Evolutionary conservation across 208 protist species (phyloP).

Genomic region (Leishmania amazonensis): DNA sequence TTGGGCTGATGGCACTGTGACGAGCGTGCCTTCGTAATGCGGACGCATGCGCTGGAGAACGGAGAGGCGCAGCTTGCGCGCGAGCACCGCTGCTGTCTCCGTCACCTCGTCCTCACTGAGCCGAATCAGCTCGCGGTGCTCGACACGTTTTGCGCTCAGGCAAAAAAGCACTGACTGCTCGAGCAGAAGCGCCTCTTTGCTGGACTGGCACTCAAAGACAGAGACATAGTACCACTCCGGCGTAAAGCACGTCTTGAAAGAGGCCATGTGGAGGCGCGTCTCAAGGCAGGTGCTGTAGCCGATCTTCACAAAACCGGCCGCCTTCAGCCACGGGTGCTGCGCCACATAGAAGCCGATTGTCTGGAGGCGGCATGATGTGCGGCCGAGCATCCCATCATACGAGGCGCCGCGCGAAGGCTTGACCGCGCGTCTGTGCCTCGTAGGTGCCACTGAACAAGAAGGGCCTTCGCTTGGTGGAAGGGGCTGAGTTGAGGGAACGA

Average conservation of each 20-base stretch:
- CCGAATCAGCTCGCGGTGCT: conserved; percentile 62
- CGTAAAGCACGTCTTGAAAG: conserved; percentile 81
- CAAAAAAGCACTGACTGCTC: conserved; percentile 77
- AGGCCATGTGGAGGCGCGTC: conserved; percentile 65
- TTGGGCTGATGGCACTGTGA: background rate
- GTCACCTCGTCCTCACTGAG: conserved; percentile 40
- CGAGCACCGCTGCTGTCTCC: conserved; percentile 35
- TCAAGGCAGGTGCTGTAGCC: conserved; percentile 63
- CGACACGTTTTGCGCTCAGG: conserved; percentile 49
- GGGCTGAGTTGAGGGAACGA: background rate
- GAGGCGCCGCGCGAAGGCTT: background rate
- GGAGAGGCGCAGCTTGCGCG: conserved; percentile 40
- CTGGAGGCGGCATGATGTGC: conserved; percentile 8
- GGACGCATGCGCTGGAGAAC: conserved; percentile 22
- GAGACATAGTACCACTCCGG: conserved; percentile 69
- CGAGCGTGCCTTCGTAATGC: conserved; percentile 4
- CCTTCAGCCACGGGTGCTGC: conserved; percentile 65
- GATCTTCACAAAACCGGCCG: conserved; percentile 67
- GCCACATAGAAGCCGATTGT: conserved; percentile 74
- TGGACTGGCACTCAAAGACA: conserved; percentile 56
- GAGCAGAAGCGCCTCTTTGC: conserved; percentile 64
- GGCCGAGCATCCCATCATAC: conserved; percentile 23
- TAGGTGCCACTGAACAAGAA: background rate
- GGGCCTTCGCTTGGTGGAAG: background rate
- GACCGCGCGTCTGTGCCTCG: background rate